Percentiles rank a stretch among this genome's conserved stretches.
Conservation (phyloP, 768 basidiomycete species). For the Suillus plorans region DNA sequence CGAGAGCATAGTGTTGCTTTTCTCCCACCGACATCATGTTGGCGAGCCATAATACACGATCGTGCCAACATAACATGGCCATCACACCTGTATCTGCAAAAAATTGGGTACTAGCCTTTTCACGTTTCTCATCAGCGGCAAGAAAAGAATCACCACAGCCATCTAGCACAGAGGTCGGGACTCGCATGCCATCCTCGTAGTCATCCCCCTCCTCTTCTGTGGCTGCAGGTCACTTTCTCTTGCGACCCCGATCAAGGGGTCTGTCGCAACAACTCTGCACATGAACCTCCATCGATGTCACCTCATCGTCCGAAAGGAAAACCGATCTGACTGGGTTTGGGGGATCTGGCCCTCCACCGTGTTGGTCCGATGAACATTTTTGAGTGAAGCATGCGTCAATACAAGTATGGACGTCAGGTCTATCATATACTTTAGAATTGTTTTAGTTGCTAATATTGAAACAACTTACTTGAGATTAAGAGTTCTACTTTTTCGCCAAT, state of each 20-base stretch:
- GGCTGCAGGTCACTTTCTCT: neutral
- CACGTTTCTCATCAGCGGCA: constrained; percentile 11
- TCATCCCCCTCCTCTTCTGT: constrained; percentile 1
- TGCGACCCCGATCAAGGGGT: neutral
- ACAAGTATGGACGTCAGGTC: constrained; percentile 17
- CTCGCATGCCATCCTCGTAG: constrained; percentile 19
- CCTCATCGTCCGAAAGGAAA: constrained; percentile 22
- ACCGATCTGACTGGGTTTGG: constrained; percentile 15
- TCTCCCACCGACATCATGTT: constrained; percentile 21
- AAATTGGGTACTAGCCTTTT: constrained; percentile 18
- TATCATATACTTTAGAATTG: neutral
- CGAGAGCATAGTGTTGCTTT: constrained; percentile 17
- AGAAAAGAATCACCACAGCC: constrained; percentile 31
- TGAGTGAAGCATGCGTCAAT: constrained; percentile 36
- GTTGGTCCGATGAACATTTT: constrained; percentile 15
- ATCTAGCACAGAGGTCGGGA: constrained; percentile 31
- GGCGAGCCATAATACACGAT: constrained; percentile 17
- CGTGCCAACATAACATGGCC: constrained; percentile 23
- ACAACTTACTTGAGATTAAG: neutral
- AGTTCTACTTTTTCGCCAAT: neutral
- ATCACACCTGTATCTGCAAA: constrained; percentile 23
- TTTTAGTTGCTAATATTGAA: neutral
- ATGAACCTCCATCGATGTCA: constrained; percentile 17
- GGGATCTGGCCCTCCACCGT: constrained; percentile 11
- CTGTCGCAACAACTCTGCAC: constrained; percentile 1